Conservation (phyloP, 768 basidiomycete genomes). For the Psilocybe subaeruginosa region DNA sequence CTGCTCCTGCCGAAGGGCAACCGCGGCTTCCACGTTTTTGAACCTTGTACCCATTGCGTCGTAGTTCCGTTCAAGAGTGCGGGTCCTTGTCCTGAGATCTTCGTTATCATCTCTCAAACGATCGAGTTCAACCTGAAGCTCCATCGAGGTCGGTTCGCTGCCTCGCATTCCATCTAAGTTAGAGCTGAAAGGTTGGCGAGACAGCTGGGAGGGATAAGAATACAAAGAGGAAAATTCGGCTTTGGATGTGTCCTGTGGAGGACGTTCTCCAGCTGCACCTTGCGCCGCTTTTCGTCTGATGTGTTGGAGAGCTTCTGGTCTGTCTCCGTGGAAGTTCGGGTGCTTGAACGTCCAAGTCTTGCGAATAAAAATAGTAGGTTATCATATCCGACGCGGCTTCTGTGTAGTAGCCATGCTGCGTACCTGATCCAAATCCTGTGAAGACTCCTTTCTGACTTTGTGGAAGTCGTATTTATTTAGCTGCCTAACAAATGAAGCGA, state of each 20-base stretch:
- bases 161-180: neutral
- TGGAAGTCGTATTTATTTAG: constrained; percentile 97
- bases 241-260: neutral
- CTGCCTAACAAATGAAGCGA: constrained; percentile 90
- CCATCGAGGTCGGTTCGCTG: too few relatives aligned
- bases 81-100: constrained; percentile 33
- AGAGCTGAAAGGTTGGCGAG: neutral
- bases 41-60: neutral
- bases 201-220: constrained; percentile 13
- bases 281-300: constrained; percentile 58
- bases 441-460: constrained; percentile 88
- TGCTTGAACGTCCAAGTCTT: constrained; percentile 62
- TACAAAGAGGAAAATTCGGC: constrained; percentile 25
- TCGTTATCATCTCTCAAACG: constrained; percentile 34
- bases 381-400: neutral
- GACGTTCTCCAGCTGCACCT: constrained; percentile 31
- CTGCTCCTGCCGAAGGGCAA: neutral
- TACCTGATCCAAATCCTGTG: constrained; percentile 67
- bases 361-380: neutral
- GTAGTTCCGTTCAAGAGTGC: constrained; percentile 30
- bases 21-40: neutral
- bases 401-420: constrained; percentile 19
- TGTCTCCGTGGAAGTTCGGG: constrained; percentile 59
- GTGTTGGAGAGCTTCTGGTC: constrained; percentile 56
- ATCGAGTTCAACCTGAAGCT: constrained; percentile 25